Evolutionary conservation across 208 protist species (phyloP).

Genomic region (Trypanosoma boissoni): DNA sequence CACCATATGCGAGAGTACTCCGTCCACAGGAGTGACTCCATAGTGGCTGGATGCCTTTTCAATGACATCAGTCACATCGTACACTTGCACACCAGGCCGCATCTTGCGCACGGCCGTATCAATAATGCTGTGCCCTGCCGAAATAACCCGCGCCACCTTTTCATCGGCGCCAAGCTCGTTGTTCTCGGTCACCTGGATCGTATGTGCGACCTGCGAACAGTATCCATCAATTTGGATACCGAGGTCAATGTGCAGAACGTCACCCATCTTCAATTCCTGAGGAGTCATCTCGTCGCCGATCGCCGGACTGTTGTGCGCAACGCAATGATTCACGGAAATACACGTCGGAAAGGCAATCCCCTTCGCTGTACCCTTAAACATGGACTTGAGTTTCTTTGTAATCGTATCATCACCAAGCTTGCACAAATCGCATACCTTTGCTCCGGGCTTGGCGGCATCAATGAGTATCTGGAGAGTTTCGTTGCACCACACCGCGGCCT

Average conservation of each 20-base stretch:
- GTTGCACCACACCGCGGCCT: conserved; percentile 95
- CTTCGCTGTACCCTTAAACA: conserved; percentile 95
- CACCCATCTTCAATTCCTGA: conserved; percentile 83
- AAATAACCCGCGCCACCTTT: conserved; percentile 92
- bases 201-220: conserved; percentile 96
- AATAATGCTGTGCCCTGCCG: conserved; percentile 93
- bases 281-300: conserved; percentile 69
- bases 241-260: conserved; percentile 99
- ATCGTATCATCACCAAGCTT: conserved; percentile 87
- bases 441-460: conserved; percentile 81
- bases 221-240: conserved; percentile 98
- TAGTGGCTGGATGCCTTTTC: conserved; percentile 94
- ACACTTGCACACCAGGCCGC: conserved; percentile 79
- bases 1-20: conserved; percentile 97
- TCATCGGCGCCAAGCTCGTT: conserved; percentile 81
- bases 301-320: conserved; percentile 97
- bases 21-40: conserved; percentile 93
- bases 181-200: conserved; percentile 90
- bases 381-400: conserved; percentile 79
- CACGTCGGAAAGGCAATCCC: conserved; percentile 99
- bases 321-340: conserved; percentile 97
- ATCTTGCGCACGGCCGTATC: conserved; percentile 92
- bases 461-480: conserved; percentile 90
- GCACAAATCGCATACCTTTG: conserved; percentile 84
- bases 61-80: conserved; percentile 94